Conservation (phyloP, 305 asterid species). For the Fraxinus greggii region DNA sequence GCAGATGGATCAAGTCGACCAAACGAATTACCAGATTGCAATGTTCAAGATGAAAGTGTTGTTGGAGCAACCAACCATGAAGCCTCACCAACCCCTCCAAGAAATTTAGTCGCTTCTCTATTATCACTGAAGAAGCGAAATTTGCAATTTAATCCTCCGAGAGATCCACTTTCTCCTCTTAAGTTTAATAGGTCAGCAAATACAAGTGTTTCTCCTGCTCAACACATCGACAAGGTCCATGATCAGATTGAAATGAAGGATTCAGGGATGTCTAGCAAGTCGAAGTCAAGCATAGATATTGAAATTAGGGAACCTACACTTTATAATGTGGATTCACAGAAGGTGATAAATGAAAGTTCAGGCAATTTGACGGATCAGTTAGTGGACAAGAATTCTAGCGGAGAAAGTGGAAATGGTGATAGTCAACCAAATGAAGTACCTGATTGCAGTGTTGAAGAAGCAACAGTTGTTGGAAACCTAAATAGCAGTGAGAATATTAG, state of each 20-base stretch:
- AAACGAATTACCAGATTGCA: slow-evolving; percentile 34
- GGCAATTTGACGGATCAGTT: slow-evolving; percentile 30
- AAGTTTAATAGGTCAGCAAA: slow-evolving; percentile 37
- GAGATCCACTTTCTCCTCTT: slow-evolving; percentile 61
- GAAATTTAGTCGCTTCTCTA: slow-evolving; percentile 58
- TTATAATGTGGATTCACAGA: slow-evolving; percentile 35
- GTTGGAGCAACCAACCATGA: slow-evolving; percentile 25
- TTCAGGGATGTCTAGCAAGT: slow-evolving; percentile 35
- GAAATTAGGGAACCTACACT: slow-evolving; percentile 28
- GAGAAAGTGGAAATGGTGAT: slow-evolving; percentile 25
- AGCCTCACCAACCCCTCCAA: slow-evolving; percentile 70
- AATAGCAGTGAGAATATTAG: slow-evolving; percentile 30
- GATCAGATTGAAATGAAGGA: slow-evolving; percentile 35
- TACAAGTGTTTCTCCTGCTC: slow-evolving; percentile 26
- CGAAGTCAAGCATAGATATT: slow-evolving; percentile 35
- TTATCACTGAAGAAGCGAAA: slow-evolving; percentile 45
- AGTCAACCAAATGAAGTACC: slow-evolving; percentile 35
- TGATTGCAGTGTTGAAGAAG: slow-evolving; percentile 29
- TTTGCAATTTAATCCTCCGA: slow-evolving; percentile 46
- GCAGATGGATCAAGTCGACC: slow-evolving; percentile 24
- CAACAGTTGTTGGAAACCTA: slow-evolving; percentile 23
- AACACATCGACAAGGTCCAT: slow-evolving; percentile 29
- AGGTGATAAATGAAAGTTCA: slow-evolving; percentile 24
- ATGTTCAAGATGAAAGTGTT: slow-evolving; percentile 28
- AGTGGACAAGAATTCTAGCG: slow-evolving; percentile 36